Percentiles rank a stretch among this genome's conserved stretches.
Evolutionary conservation across 2,329 filamentous ascomycete species (phyloP).

Genomic region (Aspergillus costaricaensis): DNA sequence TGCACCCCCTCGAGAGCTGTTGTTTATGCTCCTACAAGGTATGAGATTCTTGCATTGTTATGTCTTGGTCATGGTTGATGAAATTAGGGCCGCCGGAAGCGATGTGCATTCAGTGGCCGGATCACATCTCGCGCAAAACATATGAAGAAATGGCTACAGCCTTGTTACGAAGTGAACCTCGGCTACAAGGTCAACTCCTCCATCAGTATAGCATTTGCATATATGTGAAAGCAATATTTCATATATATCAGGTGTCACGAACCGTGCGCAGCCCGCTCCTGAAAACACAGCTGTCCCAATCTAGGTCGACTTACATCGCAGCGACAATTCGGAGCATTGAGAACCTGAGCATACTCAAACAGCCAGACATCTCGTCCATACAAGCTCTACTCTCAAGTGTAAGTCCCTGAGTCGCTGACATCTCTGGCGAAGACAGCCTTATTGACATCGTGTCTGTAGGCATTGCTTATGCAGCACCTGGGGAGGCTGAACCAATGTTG

Average conservation of each 20-base stretch:
- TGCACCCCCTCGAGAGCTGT: conserved; percentile 23
- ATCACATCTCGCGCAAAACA: conserved; percentile 28
- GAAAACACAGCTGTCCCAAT: conserved; percentile 20
- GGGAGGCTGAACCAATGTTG: conserved; percentile 29
- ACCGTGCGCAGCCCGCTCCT: conserved; percentile 16
- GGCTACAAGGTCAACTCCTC: conserved; percentile 5
- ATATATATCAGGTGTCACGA: conserved; percentile 20
- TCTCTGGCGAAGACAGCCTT: neutral
- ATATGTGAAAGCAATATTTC: conserved; percentile 27
- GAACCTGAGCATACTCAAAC: conserved; percentile 21
- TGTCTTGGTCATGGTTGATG: neutral
- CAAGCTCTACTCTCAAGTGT: conserved; percentile 30
- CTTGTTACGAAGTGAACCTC: conserved; percentile 15
- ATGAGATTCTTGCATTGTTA: neutral
- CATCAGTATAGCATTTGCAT: conserved; percentile 30
- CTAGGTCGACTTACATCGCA: conserved; percentile 23
- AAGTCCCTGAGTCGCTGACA: conserved; percentile 4
- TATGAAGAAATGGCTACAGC: conserved; percentile 23
- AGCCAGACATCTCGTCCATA: conserved; percentile 22
- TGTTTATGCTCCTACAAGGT: conserved; percentile 29
- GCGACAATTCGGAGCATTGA: conserved; percentile 19
- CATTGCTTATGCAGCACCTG: conserved; percentile 28
- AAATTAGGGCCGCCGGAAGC: neutral
- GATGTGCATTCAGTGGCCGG: conserved; percentile 25
- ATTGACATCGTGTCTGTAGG: conserved; percentile 13